Evolutionary conservation across 208 protist species (phyloP).

Genomic region (Lotmaria passim): DNA sequence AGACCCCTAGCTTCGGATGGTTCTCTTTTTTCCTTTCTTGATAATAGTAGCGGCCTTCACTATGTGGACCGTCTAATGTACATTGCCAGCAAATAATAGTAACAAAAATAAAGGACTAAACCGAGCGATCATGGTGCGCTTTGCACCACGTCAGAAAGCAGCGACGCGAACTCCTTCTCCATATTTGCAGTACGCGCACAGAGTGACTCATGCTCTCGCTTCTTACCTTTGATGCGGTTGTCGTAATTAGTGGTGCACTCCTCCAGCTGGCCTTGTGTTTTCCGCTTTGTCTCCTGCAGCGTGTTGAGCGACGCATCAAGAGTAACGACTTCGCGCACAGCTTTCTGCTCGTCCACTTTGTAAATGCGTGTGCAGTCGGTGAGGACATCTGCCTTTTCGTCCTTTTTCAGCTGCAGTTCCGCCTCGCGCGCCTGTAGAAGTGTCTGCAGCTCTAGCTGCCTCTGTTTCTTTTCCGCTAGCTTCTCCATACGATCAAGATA

Average conservation of each 20-base stretch:
- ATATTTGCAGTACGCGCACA: constrained; percentile 69
- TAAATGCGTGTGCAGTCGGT: constrained; percentile 86
- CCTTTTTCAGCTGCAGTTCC: constrained; percentile 37
- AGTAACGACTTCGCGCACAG: constrained; percentile 57
- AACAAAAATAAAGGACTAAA: no score
- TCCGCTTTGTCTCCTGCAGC: constrained; percentile 69
- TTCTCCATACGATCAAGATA: constrained; percentile 62
- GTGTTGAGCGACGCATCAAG: constrained; percentile 59
- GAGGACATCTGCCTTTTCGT: constrained; percentile 81
- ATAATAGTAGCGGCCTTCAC: no score
- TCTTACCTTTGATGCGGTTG: constrained; percentile 62
- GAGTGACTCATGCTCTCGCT: constrained; percentile 63
- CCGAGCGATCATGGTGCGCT: constrained; percentile 26
- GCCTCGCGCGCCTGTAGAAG: constrained; percentile 34
- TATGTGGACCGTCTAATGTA: constrained; percentile 13
- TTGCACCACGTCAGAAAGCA: constrained; percentile 71
- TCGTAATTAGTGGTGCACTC: constrained; percentile 60
- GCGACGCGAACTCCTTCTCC: constrained; percentile 83
- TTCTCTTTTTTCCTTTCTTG: background rate
- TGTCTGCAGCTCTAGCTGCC: constrained; percentile 45
- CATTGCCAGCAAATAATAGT: constrained; percentile 16
- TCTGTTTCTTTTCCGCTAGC: constrained; percentile 38
- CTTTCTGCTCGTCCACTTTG: constrained; percentile 77
- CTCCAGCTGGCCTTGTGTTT: constrained; percentile 57
- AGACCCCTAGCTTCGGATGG: no score